Evolutionary conservation across 441 rosid genomes (phyloP).

Genomic region (Theobroma grandiflorum): DNA sequence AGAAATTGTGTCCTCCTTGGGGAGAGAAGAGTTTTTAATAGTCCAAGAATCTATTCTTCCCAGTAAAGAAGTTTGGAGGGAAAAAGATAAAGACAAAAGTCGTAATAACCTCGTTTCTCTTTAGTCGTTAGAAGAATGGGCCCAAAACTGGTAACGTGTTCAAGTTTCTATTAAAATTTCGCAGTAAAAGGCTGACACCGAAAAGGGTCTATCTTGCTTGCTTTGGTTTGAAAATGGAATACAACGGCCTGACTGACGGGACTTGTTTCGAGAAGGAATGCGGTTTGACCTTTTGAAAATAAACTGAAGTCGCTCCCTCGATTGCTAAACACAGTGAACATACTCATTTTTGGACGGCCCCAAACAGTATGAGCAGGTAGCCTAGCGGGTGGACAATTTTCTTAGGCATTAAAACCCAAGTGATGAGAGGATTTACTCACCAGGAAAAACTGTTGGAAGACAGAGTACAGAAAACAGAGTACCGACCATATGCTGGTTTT

Average conservation of each 20-base stretch:
- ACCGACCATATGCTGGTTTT: no score
- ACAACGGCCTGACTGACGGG: not conserved
- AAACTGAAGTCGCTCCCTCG: not conserved
- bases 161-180: not conserved
- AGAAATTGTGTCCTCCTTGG: not conserved
- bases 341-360: not conserved
- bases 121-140: slow-evolving; percentile 5
- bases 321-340: not conserved
- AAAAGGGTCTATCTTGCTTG: not conserved
- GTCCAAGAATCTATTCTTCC: not conserved
- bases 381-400: no score
- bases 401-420: no score
- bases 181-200: not conserved
- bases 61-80: slow-evolving; percentile 15
- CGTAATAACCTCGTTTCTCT: not conserved
- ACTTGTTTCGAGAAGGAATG: not conserved
- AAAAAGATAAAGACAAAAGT: slow-evolving; percentile 2
- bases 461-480: no score
- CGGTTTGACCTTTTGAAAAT: not conserved
- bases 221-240: slow-evolving; percentile 1
- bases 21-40: not conserved
- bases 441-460: not conserved
- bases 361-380: no score
- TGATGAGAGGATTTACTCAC: not conserved
- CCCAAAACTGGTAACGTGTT: slow-evolving; percentile 5